phyloP scores from a whole-genome alignment of 2,329 filamentous ascomycete species.

The Colletotrichum cuscutae region DNA sequence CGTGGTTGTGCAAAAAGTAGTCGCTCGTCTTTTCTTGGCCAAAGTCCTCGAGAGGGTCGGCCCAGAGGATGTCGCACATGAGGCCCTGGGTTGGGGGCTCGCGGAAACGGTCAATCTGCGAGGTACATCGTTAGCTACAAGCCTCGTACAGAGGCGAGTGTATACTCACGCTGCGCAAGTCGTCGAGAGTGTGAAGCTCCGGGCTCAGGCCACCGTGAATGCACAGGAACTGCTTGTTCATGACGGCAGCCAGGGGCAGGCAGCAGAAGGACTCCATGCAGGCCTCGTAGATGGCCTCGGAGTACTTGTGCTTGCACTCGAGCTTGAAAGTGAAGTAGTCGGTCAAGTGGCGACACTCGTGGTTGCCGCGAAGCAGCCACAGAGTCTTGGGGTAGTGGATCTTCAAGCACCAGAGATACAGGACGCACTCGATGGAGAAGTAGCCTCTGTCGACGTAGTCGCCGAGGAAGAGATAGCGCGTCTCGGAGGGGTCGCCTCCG shows the following conservation, averaged over 20 bases:
- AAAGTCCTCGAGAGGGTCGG: slow-evolving; percentile 97
- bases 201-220: slow-evolving; percentile 97
- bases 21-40: slow-evolving; percentile 98
- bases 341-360: slow-evolving; percentile 98
- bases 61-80: slow-evolving; percentile 99
- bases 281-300: slow-evolving; percentile 93
- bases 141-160: background rate
- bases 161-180: slow-evolving; percentile 78
- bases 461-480: slow-evolving; percentile 94
- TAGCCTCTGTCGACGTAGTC: slow-evolving; percentile 99
- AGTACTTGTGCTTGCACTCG: slow-evolving; percentile 99
- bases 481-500: slow-evolving; percentile 95
- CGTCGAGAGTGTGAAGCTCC: slow-evolving; percentile 94
- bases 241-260: slow-evolving; percentile 91
- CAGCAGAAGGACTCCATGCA: slow-evolving; percentile 99
- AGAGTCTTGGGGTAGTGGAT: slow-evolving; percentile 99
- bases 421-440: slow-evolving; percentile 98
- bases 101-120: slow-evolving; percentile 93
- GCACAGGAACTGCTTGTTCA: slow-evolving; percentile 99
- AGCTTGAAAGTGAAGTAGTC: slow-evolving; percentile 99
- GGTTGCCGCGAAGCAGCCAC: slow-evolving; percentile 96
- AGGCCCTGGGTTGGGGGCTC: slow-evolving; percentile 97
- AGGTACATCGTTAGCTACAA: background rate
- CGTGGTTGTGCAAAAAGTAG: slow-evolving; percentile 98
- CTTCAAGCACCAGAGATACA: slow-evolving; percentile 98